Percentiles rank a stretch among this genome's conserved stretches.
phyloP scores from a whole-genome alignment of 2,329 filamentous ascomycete species.

The Cercospora sp. region DNA sequence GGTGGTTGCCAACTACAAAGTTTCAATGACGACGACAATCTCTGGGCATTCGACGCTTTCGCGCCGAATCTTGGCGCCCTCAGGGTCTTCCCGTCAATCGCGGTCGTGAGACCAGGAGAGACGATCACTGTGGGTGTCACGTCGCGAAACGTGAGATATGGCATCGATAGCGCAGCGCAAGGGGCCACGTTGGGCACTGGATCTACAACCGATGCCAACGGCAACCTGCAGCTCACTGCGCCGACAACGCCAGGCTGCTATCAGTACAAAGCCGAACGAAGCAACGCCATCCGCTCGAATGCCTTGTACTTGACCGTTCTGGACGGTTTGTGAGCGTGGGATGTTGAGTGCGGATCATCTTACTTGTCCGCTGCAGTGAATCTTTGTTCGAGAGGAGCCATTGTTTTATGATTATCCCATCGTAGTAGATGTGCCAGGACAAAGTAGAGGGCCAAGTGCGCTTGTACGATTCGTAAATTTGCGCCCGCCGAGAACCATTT shows the following conservation, averaged over 20 bases:
- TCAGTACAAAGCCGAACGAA: slow-evolving; percentile 23
- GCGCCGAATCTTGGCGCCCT: slow-evolving; percentile 5
- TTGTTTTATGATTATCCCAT: background rate
- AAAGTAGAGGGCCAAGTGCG: background rate
- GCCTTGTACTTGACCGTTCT: slow-evolving; percentile 21
- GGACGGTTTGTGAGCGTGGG: background rate
- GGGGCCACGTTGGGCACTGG: slow-evolving; percentile 18
- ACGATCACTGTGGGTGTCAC: slow-evolving; percentile 1
- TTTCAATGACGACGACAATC: background rate
- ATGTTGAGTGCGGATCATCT: background rate
- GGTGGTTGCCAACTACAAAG: slow-evolving; percentile 26
- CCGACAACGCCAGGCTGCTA: slow-evolving; percentile 21
- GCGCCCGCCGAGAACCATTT: too few relatives aligned
- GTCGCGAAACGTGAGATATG: background rate
- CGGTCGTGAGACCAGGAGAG: slow-evolving; percentile 4
- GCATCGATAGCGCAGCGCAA: background rate
- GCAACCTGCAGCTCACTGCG: slow-evolving; percentile 16
- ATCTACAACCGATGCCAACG: slow-evolving; percentile 9
- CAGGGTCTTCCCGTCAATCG: background rate
- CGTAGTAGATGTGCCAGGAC: background rate
- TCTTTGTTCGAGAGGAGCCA: background rate
- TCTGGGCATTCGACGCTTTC: slow-evolving; percentile 22
- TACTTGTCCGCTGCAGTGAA: background rate
- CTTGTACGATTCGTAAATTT: background rate
- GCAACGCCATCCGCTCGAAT: slow-evolving; percentile 13